Evolutionary conservation across 257 asterid species (phyloP), one percentile per base, ranked within the genome.

Genomic region (Ilex aquifolium): DNA sequence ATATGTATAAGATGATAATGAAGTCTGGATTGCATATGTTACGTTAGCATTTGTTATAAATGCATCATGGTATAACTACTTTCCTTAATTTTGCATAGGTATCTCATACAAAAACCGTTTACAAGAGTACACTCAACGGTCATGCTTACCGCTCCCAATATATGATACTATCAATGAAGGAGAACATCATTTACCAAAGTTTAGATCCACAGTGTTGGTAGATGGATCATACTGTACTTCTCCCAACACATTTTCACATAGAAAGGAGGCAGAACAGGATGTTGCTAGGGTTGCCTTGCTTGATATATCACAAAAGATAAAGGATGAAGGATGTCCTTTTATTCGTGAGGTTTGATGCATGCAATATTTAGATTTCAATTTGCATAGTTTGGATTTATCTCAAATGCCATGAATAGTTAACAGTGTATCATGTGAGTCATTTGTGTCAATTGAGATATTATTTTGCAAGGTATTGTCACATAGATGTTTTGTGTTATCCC

Each of bases 281-380:
- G 92, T 72, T 56, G 92, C 92, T 6, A 79, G 68, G 57, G 65
- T 71, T 46, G 86, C 92, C n/a, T 59, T 84, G 7, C 65, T 62
- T 32, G 57, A 50, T 40, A 15, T 82, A 44, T 57, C 3, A n/a
- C 72, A 68, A 32, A 80, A 76, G 62, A 42, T 71, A n/a, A 87
- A 80, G 74, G 65, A 66, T 21, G 85, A 73, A 27, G 75, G 70
- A 10, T 66, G 64, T 46, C 64, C 68, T 13, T 54, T 69, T 14
- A 31, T 84, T 51, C 57, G 21, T 12, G 69, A 80, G 91, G 95
- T 86, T 53, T 39, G 64, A 70, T 31, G 27, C 10, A 21, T 58
- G 16, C 2, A 61, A 48, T 30, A 10, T n/a, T 27, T 51, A 56
- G 15, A 32, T 44, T n/a, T 56, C 63, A 55, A 6, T 13, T 68